Evolutionary conservation across 1,284 basidiomycete species (phyloP), one percentile per base, ranked within the genome.

Genomic region (Leccinum laetum): DNA sequence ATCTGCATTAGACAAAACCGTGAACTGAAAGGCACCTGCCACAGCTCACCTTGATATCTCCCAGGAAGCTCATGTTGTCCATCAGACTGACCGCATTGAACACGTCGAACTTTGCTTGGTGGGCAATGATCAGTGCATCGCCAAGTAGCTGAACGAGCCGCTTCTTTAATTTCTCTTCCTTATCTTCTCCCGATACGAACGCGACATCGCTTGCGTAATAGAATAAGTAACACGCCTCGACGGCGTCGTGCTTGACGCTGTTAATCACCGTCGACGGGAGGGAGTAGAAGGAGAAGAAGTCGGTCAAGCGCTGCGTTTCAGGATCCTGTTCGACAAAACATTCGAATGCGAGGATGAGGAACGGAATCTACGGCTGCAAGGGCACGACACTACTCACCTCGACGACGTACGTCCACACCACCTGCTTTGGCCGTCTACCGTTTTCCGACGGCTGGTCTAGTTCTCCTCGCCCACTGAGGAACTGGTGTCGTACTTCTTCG

Each of bases 221-320:
- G 78, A 89, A 98, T n/a, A 98, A 82, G 77, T 98, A 98, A 7
- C 94, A 95, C 0, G 93, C 96, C 69, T 97, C 89, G 52, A 98
- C 84, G 21, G 86, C 75, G 37, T 85, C 82, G 75, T 92, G 79
- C 70, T 88, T 85, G 62, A 82, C 68, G 68, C 84, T 86, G 61
- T 86, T 84, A 70, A 97, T 92, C 64, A 97, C 88, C 3, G 93
- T 93, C 5, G 96, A 99, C 0, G 98, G 97, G 21, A 99, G 87
- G 8, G 93, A 94, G 79, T 98, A 99, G 82, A 99, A 98, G 7
- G 97, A 97, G 78, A 99, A 91, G 74, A 97, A 91, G 79, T 99
- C 98, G 3, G 96, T 98, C 72, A 99, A 93, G 64, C 86, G 84
- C 65, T 92, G 87, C 5, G 92, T 92, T 62, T 86, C 80, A 1